Evolutionary conservation across 352 stramenopile species (phyloP).

Genomic region (Globisporangium iwayamae): DNA sequence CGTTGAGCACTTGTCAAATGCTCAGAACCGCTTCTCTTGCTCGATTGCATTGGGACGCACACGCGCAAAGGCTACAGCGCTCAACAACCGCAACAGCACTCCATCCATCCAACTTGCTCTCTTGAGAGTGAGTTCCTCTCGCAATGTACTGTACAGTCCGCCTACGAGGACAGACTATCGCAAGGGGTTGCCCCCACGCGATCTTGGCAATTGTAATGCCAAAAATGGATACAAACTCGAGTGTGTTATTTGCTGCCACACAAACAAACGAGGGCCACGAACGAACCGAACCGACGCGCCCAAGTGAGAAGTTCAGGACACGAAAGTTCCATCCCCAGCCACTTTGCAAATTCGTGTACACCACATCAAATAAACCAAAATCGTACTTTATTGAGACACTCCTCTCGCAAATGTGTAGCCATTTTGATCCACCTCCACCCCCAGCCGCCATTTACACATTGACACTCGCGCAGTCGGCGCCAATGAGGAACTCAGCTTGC

Average conservation of each 20-base stretch:
- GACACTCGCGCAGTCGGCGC: constrained; percentile 10
- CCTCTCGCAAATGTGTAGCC: neutral
- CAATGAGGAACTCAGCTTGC: constrained; percentile 60
- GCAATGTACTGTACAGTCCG: neutral
- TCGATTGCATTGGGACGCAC: neutral
- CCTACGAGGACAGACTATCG: neutral
- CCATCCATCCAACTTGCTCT: neutral
- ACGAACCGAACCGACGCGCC: too few relatives aligned
- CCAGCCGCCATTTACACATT: neutral
- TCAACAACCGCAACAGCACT: neutral
- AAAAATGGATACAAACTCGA: constrained; percentile 1
- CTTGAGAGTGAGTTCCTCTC: neutral
- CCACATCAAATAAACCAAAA: neutral
- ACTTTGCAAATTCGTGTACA: too few relatives aligned
- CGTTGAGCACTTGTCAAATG: too few relatives aligned
- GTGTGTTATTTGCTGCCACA: neutral
- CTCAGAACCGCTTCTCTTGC: neutral
- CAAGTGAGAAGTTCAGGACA: too few relatives aligned
- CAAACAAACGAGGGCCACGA: too few relatives aligned
- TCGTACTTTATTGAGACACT: neutral
- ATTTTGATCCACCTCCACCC: neutral
- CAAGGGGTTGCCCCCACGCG: neutral
- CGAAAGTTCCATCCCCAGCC: too few relatives aligned
- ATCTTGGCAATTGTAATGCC: neutral
- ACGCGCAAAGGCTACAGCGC: neutral